Base-by-base conservation (phyloP, 805 yeast species). In the Maudiozyma turicensis region DNA sequence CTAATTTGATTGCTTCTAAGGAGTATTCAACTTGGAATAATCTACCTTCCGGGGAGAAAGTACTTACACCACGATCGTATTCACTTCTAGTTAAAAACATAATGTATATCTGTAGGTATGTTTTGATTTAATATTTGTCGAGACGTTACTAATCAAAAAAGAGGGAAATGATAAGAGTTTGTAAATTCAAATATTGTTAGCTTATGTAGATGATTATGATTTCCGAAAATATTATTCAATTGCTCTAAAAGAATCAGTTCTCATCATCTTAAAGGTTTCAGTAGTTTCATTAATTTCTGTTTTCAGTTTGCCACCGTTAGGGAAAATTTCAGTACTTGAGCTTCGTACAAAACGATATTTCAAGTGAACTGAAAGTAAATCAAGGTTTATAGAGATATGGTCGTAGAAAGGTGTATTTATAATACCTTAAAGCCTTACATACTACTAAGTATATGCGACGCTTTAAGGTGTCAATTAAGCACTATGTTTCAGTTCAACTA, bases 31-130 rank as follows among this genome's bases (percentile, higher is more conserved):
- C 99, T 71, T 93, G 99, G 72, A 93, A 93, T 53, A 93, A 73
- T 65, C 99, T 85, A 29, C 99, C 99, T 67, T 95, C 99, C 29
- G 99, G 99, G 1, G 98, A 90, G 68, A 95, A 93, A 8, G 99
- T 95, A 63, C 95, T 85, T 45, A 93, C 99, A 54, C 99, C 99
- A 69, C 99, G 85, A 67, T 93, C 99, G 69, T 93, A 93, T 75
- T 93, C 99, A 72, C 95, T 86, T 82, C 99, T 85, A n/a, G 99
- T 93, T 58, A 93, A 78, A 71, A 93, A 93, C 99, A 93, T 93
- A 10, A 1, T 15, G 8, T n/a, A 13, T n/a, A n/a, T 39, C 5
- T 20, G 11, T 39, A 26, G 11, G 7, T 15, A 5, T 7, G 42
- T 20, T 20, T 20, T 20, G 26, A 39, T 7, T 39, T 35, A 35